These are phyloP conservation scores for Auricularia heimuer DNA, from an alignment of 768 basidiomycete genomes.

Conservation along the genomic window DNA sequence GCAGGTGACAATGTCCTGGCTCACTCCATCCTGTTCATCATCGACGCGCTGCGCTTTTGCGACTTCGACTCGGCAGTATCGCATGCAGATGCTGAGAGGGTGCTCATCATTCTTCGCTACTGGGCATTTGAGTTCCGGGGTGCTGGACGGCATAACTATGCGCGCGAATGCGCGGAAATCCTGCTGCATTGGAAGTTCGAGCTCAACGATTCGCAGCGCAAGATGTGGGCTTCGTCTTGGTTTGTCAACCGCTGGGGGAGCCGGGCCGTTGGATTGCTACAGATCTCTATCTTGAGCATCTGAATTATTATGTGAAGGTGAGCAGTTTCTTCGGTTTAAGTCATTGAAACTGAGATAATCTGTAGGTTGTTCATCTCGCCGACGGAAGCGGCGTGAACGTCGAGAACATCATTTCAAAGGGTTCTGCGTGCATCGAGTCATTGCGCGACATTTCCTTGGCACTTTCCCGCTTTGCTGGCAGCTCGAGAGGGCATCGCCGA, in stretches of 20 bases:
- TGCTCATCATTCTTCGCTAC: conserved; percentile 19
- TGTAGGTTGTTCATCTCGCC: conserved; percentile 18
- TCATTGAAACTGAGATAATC: neutral
- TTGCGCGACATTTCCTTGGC: neutral
- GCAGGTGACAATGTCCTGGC: conserved; percentile 12
- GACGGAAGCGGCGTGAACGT: conserved; percentile 18
- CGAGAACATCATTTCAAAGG: conserved; percentile 19
- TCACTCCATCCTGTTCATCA: conserved; percentile 20
- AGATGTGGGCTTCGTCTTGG: conserved; percentile 18
- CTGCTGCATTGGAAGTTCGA: conserved; percentile 15
- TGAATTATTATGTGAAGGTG: conserved; percentile 22
- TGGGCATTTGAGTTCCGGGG: conserved; percentile 23
- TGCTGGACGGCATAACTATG: conserved; percentile 25
- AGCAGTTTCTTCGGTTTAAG: neutral
- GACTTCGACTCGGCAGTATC: conserved; percentile 24
- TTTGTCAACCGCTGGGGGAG: conserved; percentile 21
- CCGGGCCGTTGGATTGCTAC: conserved; percentile 19
- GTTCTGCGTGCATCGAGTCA: conserved; percentile 23
- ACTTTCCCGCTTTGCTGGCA: neutral
- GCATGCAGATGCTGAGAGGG: conserved; percentile 21
- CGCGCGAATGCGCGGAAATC: conserved; percentile 16
- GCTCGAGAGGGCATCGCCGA: conserved; percentile 13
- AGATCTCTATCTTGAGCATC: conserved; percentile 24
- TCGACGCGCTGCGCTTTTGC: conserved; percentile 20
- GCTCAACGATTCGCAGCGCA: conserved; percentile 8